Evolutionary conservation across 2,329 filamentous ascomycete species (phyloP), one percentile per base, ranked within the genome.

Genomic region (Fusarium napiforme): DNA sequence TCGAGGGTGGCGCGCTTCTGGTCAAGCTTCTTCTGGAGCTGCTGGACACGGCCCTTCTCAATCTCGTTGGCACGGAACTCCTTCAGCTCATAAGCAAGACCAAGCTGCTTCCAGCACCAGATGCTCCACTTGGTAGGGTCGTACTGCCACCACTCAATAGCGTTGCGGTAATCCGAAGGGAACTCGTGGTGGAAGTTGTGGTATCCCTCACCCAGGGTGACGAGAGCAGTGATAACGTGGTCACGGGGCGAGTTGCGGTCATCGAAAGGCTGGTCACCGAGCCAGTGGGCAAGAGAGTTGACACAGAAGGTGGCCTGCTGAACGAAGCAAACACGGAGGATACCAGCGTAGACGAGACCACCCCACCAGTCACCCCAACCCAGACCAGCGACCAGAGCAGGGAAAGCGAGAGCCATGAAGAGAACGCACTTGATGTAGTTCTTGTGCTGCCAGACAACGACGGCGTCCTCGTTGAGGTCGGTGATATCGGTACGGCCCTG

Each of bases 161-260:
- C 94, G 82, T 97, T 97, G 81, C 94, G 93, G 90, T 96, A 97
- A 83, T 97, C 94, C 16, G 93, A 96, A 61, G 94, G 94, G 85
- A 97, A 97, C 83, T 97, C 94, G 88, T 97, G 94, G 85, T 97
- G 94, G 89, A 97, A 97, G 88, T 97, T 97, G 89, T 97, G 94
- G 86, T 97, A 97, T 36, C 94, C 94, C 84, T 95, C 94, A 55
- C 94, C 94, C 28, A 97, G 91, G 47, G 94, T 97, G 77, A 94
- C 91, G 23, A 97, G 85, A 49, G 94, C 94, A 45, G 94, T 97
- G 83, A 97, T 90, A 80, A 96, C 89, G 84, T 97, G 93, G 79
- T 97, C 94, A 82, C 94, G 92, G 73, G 94, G 94, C 69, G 93
- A 95, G 90, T 97, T 96, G 84, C 93, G 93, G 88, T 97, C 94